phyloP scores from a whole-genome alignment of 495 filamentous ascomycete genomes.

The Annulohypoxylon maeteangense region DNA sequence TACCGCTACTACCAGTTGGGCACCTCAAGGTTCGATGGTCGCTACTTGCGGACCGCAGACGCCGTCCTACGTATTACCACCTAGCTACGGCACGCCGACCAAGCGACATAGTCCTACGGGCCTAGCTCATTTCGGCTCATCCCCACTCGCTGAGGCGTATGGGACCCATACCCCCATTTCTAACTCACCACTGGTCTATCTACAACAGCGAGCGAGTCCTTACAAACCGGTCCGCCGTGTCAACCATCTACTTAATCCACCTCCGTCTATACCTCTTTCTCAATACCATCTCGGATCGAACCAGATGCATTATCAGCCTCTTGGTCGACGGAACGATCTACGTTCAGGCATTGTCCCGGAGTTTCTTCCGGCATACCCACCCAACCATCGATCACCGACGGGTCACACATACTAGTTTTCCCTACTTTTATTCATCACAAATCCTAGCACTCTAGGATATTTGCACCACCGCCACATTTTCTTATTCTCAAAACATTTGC shows the following conservation, averaged over 20 bases:
- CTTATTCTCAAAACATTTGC: conserved; percentile 35
- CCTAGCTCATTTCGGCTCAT: conserved; percentile 54
- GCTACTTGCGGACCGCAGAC: conserved; percentile 52
- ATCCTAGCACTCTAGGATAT: conserved; percentile 23
- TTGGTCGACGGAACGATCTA: conserved; percentile 81
- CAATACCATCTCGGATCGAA: conserved; percentile 74
- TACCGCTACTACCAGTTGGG: conserved; percentile 46
- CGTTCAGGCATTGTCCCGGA: conserved; percentile 88
- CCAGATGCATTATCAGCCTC: conserved; percentile 96
- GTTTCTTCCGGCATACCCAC: conserved; percentile 48
- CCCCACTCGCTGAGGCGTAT: conserved; percentile 61
- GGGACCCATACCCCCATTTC: conserved; percentile 65
- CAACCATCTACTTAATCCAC: conserved; percentile 88
- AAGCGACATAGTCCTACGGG: conserved; percentile 53
- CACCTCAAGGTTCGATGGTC: conserved; percentile 43
- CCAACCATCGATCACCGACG: conserved; percentile 32
- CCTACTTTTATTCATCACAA: not conserved
- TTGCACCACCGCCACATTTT: conserved; percentile 17
- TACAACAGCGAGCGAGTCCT: conserved; percentile 77
- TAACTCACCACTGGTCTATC: conserved; percentile 67
- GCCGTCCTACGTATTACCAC: conserved; percentile 39
- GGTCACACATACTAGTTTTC: conserved; percentile 37
- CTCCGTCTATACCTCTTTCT: conserved; percentile 81
- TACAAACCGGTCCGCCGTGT: conserved; percentile 92
- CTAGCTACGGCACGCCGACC: conserved; percentile 56